phyloP scores from a whole-genome alignment of 208 protist genomes.

The Leishmania amazonensis region DNA sequence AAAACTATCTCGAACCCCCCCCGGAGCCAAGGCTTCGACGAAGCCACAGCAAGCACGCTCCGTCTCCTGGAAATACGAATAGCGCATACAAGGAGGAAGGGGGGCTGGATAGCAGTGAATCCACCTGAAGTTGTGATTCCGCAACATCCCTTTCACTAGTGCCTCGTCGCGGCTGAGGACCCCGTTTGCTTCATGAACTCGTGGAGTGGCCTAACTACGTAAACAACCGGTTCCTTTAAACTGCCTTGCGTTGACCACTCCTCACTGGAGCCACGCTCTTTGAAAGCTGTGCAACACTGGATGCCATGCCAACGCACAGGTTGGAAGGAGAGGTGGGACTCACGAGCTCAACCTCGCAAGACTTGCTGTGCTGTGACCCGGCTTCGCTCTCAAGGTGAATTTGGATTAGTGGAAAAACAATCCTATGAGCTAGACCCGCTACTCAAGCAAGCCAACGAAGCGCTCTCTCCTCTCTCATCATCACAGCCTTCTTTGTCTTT shows the following conservation, averaged over 20 bases:
- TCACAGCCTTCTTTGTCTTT: background rate
- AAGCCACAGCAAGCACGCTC: background rate
- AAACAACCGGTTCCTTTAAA: background rate
- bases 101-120: background rate
- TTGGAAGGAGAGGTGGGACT: background rate
- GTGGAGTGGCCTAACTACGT: background rate
- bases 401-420: background rate
- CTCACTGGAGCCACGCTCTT: background rate
- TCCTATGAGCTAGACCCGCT: background rate
- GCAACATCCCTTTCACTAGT: background rate
- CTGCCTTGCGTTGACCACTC: too few species aligned
- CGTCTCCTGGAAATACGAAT: background rate
- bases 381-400: background rate
- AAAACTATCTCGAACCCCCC: too few species aligned
- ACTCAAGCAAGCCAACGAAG: background rate
- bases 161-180: background rate
- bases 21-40: background rate
- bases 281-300: background rate
- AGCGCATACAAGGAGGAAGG: background rate
- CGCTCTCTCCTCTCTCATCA: background rate
- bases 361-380: background rate
- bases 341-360: background rate
- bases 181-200: background rate
- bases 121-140: background rate
- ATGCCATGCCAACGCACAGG: background rate